A percentile compares a stretch with the other conserved stretches of the same genome.
Evolutionary conservation across 2,329 filamentous ascomycete genomes (phyloP).

Genomic region (Fusarium gaditjirri): DNA sequence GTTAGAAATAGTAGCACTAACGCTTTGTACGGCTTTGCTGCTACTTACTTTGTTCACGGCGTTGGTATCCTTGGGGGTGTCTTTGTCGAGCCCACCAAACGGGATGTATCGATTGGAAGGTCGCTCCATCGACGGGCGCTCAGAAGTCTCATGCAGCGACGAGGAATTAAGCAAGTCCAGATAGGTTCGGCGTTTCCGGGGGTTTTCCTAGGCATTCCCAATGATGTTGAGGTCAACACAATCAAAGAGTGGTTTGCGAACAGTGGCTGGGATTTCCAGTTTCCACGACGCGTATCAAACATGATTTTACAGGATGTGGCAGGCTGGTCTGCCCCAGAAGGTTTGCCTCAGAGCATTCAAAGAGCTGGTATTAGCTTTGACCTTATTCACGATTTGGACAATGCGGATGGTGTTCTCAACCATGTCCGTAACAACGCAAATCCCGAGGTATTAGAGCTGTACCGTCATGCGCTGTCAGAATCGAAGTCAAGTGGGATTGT

Average conservation of each 20-base stretch:
- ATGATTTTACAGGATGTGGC: slow-evolving; percentile 79
- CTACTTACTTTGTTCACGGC: slow-evolving; percentile 81
- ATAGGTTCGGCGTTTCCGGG: slow-evolving; percentile 83
- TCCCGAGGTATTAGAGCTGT: slow-evolving; percentile 83
- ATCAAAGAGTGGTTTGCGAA: slow-evolving; percentile 86
- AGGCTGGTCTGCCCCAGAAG: slow-evolving; percentile 80
- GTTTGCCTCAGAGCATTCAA: slow-evolving; percentile 78
- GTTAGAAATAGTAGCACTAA: slow-evolving; percentile 94
- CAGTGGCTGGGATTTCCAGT: slow-evolving; percentile 83
- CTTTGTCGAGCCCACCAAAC: slow-evolving; percentile 88
- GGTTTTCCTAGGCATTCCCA: slow-evolving; percentile 86
- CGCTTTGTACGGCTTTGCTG: slow-evolving; percentile 90
- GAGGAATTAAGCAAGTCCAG: slow-evolving; percentile 81
- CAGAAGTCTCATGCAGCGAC: slow-evolving; percentile 74
- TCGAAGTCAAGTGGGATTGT: slow-evolving; percentile 82
- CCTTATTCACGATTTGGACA: slow-evolving; percentile 82
- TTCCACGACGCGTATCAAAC: slow-evolving; percentile 68
- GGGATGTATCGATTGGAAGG: slow-evolving; percentile 89
- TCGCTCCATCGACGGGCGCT: slow-evolving; percentile 89
- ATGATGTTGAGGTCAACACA: slow-evolving; percentile 58
- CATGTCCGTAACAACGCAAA: slow-evolving; percentile 79
- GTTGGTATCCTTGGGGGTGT: slow-evolving; percentile 84
- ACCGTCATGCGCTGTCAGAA: slow-evolving; percentile 78
- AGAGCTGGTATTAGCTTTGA: slow-evolving; percentile 82
- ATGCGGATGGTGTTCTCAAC: slow-evolving; percentile 76